Evolutionary conservation across 495 filamentous ascomycete genomes (phyloP).

Genomic region (Penicillium desertorum): DNA sequence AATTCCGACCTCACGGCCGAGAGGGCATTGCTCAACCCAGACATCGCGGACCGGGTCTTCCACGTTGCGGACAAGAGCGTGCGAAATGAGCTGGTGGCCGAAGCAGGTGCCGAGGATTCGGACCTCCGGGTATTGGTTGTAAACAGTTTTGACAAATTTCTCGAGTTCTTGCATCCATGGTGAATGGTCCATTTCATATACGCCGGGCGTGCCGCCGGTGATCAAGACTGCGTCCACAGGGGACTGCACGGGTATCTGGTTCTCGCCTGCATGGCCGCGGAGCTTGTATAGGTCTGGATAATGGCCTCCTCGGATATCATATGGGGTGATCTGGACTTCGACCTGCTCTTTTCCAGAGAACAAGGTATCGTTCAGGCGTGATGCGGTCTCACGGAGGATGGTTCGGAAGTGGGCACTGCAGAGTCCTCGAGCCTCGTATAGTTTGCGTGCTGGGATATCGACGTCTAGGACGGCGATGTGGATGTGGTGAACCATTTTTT

Average conservation of each 20-base stretch:
- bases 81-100: conserved; percentile 44
- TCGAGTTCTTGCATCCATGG: conserved; percentile 34
- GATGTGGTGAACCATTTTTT: conserved; percentile 28
- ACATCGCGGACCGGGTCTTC: conserved; percentile 27
- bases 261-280: conserved; percentile 17
- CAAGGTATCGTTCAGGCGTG: conserved; percentile 24
- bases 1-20: conserved; percentile 37
- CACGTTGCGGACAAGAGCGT: conserved; percentile 27
- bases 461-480: conserved; percentile 39
- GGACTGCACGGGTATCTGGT: conserved; percentile 14
- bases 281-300: conserved; percentile 30
- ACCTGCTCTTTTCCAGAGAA: conserved; percentile 17
- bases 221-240: conserved; percentile 37
- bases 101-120: conserved; percentile 43
- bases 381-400: conserved; percentile 33
- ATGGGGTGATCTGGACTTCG: conserved; percentile 31
- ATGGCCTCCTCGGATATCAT: conserved; percentile 34
- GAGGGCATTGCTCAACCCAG: conserved; percentile 31
- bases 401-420: conserved; percentile 38
- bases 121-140: conserved; percentile 36
- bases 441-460: conserved; percentile 32
- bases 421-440: conserved; percentile 35
- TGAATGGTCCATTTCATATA: conserved; percentile 31
- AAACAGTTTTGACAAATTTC: conserved; percentile 32
- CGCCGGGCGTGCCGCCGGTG: conserved; percentile 34